These are phyloP conservation scores for Tuber brumale DNA, from an alignment of 495 filamentous ascomycete species.

Conservation along the genomic window DNA sequence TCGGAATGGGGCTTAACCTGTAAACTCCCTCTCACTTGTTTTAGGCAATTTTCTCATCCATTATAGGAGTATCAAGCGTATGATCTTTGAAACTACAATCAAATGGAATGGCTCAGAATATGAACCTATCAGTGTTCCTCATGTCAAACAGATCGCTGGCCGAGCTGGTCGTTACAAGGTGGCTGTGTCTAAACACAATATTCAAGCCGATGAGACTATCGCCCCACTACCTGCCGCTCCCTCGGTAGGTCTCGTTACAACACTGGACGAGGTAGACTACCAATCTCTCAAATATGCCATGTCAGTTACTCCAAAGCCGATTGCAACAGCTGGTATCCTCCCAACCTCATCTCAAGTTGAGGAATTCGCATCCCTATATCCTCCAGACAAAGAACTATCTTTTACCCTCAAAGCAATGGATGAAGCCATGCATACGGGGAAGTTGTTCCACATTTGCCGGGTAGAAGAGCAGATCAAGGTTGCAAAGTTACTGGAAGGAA, in stretches of 20 bases:
- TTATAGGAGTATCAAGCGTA: slow-evolving; percentile 69
- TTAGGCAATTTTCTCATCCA: background rate
- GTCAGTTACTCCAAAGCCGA: slow-evolving; percentile 54
- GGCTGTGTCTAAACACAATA: slow-evolving; percentile 44
- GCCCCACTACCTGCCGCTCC: slow-evolving; percentile 28
- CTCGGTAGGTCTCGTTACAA: slow-evolving; percentile 68
- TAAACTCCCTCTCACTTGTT: slow-evolving; percentile 43
- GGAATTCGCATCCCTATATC: slow-evolving; percentile 70
- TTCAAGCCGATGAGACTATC: slow-evolving; percentile 8
- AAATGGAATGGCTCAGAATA: slow-evolving; percentile 57
- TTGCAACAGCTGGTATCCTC: slow-evolving; percentile 66
- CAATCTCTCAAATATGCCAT: slow-evolving; percentile 57
- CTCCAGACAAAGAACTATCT: slow-evolving; percentile 64
- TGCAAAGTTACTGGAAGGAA: slow-evolving; percentile 62
- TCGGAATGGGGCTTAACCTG: slow-evolving; percentile 96
- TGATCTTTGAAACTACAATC: slow-evolving; percentile 72
- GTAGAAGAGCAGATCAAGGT: slow-evolving; percentile 54
- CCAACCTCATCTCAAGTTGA: slow-evolving; percentile 61
- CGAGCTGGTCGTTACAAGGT: slow-evolving; percentile 84
- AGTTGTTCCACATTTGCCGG: slow-evolving; percentile 66
- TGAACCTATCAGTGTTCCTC: slow-evolving; percentile 56
- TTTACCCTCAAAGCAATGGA: slow-evolving; percentile 68
- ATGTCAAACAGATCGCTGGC: slow-evolving; percentile 91
- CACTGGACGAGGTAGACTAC: slow-evolving; percentile 66
- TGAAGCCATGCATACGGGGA: slow-evolving; percentile 55